These are phyloP conservation scores for Aureococcus anophagefferens DNA, from an alignment of 108 stramenopile genomes.

Conservation along the genomic window DNA sequence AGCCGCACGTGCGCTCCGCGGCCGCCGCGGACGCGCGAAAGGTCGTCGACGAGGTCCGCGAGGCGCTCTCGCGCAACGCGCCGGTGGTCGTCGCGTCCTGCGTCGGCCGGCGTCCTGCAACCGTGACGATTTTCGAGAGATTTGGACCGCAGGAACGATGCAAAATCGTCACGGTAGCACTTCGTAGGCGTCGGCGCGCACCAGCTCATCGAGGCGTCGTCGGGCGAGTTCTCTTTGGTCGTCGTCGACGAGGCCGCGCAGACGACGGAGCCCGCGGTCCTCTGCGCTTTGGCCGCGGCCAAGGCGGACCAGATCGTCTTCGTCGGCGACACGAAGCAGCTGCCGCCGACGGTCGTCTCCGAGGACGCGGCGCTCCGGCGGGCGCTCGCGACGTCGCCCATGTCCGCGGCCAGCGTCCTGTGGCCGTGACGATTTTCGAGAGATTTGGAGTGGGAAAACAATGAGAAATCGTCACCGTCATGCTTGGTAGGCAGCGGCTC, in stretches of 20 bases:
- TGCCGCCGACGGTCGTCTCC: constrained; percentile 54
- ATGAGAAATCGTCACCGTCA: no score
- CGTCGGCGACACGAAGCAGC: constrained; percentile 59
- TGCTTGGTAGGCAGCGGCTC: no score
- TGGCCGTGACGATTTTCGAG: no score
- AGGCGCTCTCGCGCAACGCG: constrained; percentile 33
- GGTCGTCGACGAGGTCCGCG: constrained; percentile 28
- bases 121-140: no score
- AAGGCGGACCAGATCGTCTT: constrained; percentile 48
- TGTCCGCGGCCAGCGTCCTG: no score
- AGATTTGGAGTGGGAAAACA: no score
- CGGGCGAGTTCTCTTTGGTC: constrained; percentile 36
- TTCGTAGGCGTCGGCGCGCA: no score
- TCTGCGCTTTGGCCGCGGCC: constrained; percentile 50
- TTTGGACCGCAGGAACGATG: constrained; percentile 12
- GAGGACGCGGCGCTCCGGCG: constrained; percentile 30
- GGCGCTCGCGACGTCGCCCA: constrained; percentile 51
- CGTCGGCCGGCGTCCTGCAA: constrained; percentile 58
- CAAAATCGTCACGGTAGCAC: no score
- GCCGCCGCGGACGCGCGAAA: constrained; percentile 31
- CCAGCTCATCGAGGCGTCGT: no score
- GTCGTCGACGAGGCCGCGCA: constrained; percentile 65
- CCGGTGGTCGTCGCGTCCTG: constrained; percentile 59
- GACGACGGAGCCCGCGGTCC: constrained; percentile 58
- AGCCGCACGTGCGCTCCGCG: constrained; percentile 15